These are phyloP conservation scores for Pilobolus umbonatus DNA, from an alignment of 192 early-diverging fungal species.

Conservation along the genomic window DNA sequence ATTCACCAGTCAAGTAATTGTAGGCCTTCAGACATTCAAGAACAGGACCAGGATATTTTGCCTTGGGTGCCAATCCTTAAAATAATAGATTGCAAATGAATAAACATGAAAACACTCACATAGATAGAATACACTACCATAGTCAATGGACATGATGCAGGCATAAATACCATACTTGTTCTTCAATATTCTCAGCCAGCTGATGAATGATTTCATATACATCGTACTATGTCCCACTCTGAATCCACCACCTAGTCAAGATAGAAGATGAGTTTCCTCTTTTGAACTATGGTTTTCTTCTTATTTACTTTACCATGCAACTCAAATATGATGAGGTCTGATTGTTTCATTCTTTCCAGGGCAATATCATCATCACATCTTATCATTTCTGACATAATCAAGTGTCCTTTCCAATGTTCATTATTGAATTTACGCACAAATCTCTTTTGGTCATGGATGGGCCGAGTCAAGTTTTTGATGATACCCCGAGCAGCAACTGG, in stretches of 20 bases:
- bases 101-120: background rate
- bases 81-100: background rate
- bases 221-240: constrained; percentile 28
- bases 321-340: constrained; percentile 31
- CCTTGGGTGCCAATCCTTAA: constrained; percentile 22
- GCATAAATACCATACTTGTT: constrained; percentile 23
- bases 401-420: constrained; percentile 21
- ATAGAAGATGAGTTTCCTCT: background rate
- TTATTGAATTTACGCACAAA: constrained; percentile 19
- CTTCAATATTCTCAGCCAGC: constrained; percentile 26
- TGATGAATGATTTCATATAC: constrained; percentile 27
- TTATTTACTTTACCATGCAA: constrained; percentile 30
- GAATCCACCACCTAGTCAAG: constrained; percentile 28
- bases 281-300: background rate
- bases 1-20: constrained; percentile 11
- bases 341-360: constrained; percentile 11
- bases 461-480: constrained; percentile 26
- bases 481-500: constrained; percentile 14
- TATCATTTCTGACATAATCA: constrained; percentile 20
- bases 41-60: constrained; percentile 25
- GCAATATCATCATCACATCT: constrained; percentile 1
- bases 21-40: constrained; percentile 15
- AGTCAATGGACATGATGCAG: constrained; percentile 28
- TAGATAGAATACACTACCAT: constrained; percentile 11
- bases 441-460: constrained; percentile 6